Base-by-base conservation (phyloP, 352 stramenopile species). In the Globisporangium okanoganense region DNA sequence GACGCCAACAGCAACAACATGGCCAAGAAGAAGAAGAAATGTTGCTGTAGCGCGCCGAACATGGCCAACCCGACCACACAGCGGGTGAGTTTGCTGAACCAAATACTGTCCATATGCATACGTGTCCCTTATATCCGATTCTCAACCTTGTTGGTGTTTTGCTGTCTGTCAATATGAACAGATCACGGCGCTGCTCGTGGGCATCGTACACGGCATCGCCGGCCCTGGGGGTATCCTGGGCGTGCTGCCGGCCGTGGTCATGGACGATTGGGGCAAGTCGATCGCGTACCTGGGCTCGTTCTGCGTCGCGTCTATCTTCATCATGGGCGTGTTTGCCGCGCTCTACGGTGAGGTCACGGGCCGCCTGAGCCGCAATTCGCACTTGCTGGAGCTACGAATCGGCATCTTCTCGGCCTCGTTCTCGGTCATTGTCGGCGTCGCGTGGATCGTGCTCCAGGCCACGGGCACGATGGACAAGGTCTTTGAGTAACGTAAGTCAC, bases 301-400 rank as follows among this genome's bases (percentile, higher is more conserved):
- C 72, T 98, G 89, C 45, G 33, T 90, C n/a, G 76, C 79, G 4
- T 93, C 76, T n/a, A 96, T 92, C 31, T 67, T 96, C 13, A 92
- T 94, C 43, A 98, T 98, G 92, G 92, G 88, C 43, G 72, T 82
- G 4, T 98, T 97, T 75, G 87, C 92, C 9, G 76, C 79, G 13
- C 64, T 92, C 4, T 97, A 97, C 62, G 88, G 92, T 33, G 82
- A 88, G 51, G 45, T 78, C 53, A 92, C 82, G 16, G 75, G 75
- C 24, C 78, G 76, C 33, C 54, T 88, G 54, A 71, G 75, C 27
- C 72, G 78, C 44, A 75, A 80, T 43, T 90, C 83, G 54, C 25
- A 72, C 20, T 49, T 77, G 13, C 64, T 90, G 18, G 80, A 89
- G 57, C 83, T 89, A 65, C 71, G 76, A 18, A 79, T 96, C 51